Conservation (phyloP, 2,329 filamentous ascomycete species). For the Cladosporium sp. region DNA sequence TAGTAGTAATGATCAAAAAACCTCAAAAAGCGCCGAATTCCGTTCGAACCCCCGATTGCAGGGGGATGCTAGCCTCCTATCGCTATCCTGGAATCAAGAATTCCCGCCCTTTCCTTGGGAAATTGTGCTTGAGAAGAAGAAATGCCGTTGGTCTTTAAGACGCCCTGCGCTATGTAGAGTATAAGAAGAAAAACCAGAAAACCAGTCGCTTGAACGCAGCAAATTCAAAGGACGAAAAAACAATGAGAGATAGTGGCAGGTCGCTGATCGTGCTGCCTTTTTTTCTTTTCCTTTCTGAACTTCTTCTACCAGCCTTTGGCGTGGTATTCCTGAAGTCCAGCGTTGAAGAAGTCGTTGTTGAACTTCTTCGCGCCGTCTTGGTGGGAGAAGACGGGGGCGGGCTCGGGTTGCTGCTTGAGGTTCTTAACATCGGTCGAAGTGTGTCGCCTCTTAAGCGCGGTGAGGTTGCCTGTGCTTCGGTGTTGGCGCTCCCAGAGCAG, state of each 20-base stretch:
- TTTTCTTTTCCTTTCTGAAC: no score
- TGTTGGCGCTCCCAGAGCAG: constrained; percentile 95
- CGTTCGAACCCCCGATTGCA: neutral
- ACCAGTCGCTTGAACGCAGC: constrained; percentile 11
- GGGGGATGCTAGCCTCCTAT: constrained; percentile 12
- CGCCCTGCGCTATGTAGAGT: constrained; percentile 11
- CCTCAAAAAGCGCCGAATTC: neutral
- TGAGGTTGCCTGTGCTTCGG: constrained; percentile 83
- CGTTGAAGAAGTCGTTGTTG: constrained; percentile 82
- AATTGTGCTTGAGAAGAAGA: neutral
- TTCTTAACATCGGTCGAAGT: constrained; percentile 80
- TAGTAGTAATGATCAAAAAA: neutral
- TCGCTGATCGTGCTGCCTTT: constrained; percentile 10
- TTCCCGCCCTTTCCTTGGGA: constrained; percentile 3
- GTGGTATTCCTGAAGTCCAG: constrained; percentile 80
- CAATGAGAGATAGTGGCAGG: constrained; percentile 4
- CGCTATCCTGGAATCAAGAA: neutral
- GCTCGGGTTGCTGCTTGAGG: constrained; percentile 73
- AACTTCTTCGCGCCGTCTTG: constrained; percentile 49
- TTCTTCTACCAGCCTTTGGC: constrained; percentile 72
- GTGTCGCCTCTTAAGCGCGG: constrained; percentile 83
- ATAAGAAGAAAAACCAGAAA: constrained; percentile 1
- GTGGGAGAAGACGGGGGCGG: constrained; percentile 46
- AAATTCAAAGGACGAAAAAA: constrained; percentile 1
- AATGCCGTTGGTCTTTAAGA: neutral